phyloP scores from a whole-genome alignment of 345 rosid species.

The Citrus sinensis region DNA sequence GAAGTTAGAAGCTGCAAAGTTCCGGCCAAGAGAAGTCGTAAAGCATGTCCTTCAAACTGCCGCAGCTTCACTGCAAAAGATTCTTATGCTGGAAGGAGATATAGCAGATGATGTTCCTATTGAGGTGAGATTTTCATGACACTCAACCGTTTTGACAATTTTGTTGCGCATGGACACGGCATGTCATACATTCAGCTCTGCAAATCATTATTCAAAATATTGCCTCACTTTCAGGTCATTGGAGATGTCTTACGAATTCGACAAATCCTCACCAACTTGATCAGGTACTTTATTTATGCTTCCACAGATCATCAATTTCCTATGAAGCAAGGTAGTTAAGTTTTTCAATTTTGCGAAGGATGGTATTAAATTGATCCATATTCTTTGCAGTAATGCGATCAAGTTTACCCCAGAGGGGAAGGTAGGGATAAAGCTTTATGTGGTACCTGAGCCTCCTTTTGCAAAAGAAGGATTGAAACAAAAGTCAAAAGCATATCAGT shows the following conservation, averaged over 20 bases:
- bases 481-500: constrained; percentile 24
- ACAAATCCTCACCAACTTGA: constrained; percentile 93
- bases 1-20: constrained; percentile 94
- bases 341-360: not conserved
- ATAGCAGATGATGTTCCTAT: constrained; percentile 86
- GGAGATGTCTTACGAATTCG: constrained; percentile 97
- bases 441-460: constrained; percentile 61
- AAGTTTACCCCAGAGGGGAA: constrained; percentile 94
- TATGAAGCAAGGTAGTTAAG: not conserved
- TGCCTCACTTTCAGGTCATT: constrained; percentile 50
- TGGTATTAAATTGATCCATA: not conserved
- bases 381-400: constrained; percentile 72
- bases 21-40: constrained; percentile 89
- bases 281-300: constrained; percentile 48
- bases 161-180: not conserved
- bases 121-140: constrained; percentile 45
- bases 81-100: constrained; percentile 76
- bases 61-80: constrained; percentile 81
- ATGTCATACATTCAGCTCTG: not conserved
- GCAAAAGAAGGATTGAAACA: constrained; percentile 38
- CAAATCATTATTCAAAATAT: not conserved
- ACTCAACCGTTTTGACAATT: not conserved
- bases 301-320: not conserved
- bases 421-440: constrained; percentile 75
- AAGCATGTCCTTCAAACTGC: constrained; percentile 95